Evolutionary conservation across 1,139 yeast genomes (phyloP).

Genomic region (Sugiyamaella castrensis): DNA sequence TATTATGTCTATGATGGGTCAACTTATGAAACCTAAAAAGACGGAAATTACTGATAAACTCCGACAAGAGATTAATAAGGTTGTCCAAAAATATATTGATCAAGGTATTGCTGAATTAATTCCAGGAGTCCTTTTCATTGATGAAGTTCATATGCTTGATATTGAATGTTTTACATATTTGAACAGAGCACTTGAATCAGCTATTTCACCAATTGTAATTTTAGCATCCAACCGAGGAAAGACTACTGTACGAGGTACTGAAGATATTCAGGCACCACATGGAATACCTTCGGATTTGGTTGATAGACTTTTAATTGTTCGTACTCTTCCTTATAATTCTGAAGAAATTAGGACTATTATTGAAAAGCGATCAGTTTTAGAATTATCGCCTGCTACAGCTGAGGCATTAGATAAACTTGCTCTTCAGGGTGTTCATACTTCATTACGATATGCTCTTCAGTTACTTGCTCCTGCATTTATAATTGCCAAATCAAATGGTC

Average conservation of each 20-base stretch:
- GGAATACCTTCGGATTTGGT: constrained; percentile 95
- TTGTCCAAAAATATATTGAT: constrained; percentile 92
- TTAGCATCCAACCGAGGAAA: constrained; percentile 94
- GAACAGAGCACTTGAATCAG: constrained; percentile 87
- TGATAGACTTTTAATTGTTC: constrained; percentile 85
- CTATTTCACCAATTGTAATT: constrained; percentile 91
- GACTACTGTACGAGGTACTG: constrained; percentile 89
- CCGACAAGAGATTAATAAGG: constrained; percentile 89
- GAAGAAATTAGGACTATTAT: constrained; percentile 83
- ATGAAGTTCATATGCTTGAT: constrained; percentile 98
- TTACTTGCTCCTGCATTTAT: constrained; percentile 88
- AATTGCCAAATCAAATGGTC: constrained; percentile 68
- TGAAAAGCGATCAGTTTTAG: constrained; percentile 75
- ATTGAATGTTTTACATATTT: constrained; percentile 95
- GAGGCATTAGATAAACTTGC: constrained; percentile 76
- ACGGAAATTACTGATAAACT: constrained; percentile 98
- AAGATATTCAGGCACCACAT: constrained; percentile 85
- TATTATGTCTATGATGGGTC: constrained; percentile 98
- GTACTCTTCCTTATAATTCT: constrained; percentile 80
- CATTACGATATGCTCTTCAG: constrained; percentile 89
- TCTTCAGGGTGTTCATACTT: constrained; percentile 64
- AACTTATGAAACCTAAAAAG: constrained; percentile 89
- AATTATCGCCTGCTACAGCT: constrained; percentile 58
- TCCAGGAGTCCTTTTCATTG: constrained; percentile 96
- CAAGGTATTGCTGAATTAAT: constrained; percentile 98